These are phyloP conservation scores for Zymoseptoria pseudotritici DNA, from an alignment of 2,329 filamentous ascomycete species.

Conservation along the genomic window DNA sequence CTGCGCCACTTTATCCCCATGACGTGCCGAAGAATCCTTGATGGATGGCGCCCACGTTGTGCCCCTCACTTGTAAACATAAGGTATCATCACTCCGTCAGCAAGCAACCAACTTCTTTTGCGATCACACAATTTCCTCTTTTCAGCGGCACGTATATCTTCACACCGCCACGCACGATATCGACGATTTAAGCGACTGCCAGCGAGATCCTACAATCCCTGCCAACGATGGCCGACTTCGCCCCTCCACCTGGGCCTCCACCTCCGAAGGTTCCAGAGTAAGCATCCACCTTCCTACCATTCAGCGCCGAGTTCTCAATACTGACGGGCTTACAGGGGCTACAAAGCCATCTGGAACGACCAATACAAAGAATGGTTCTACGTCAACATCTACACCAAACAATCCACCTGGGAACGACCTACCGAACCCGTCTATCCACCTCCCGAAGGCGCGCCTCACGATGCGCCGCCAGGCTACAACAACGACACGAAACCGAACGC, in stretches of 20 bases:
- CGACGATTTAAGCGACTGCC: neutral
- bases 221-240: constrained; percentile 27
- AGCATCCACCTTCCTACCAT: no score
- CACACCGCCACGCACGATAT: neutral
- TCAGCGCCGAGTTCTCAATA: neutral
- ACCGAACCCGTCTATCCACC: constrained; percentile 57
- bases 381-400: constrained; percentile 79
- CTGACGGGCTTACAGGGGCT: constrained; percentile 44
- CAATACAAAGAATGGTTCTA: constrained; percentile 94
- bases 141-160: neutral
- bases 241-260: constrained; percentile 26
- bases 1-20: no score
- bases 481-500: constrained; percentile 34
- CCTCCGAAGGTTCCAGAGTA: constrained; percentile 18
- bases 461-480: constrained; percentile 62
- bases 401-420: constrained; percentile 85
- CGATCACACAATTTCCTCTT: neutral
- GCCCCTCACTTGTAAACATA: neutral
- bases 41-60: neutral
- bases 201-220: neutral
- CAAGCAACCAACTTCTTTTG: no score
- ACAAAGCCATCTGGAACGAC: constrained; percentile 77
- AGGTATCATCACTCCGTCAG: neutral
- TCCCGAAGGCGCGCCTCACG: constrained; percentile 41
- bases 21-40: no score